Evolutionary conservation across 768 basidiomycete genomes (phyloP).

Genomic region (Leccinum broughii): DNA sequence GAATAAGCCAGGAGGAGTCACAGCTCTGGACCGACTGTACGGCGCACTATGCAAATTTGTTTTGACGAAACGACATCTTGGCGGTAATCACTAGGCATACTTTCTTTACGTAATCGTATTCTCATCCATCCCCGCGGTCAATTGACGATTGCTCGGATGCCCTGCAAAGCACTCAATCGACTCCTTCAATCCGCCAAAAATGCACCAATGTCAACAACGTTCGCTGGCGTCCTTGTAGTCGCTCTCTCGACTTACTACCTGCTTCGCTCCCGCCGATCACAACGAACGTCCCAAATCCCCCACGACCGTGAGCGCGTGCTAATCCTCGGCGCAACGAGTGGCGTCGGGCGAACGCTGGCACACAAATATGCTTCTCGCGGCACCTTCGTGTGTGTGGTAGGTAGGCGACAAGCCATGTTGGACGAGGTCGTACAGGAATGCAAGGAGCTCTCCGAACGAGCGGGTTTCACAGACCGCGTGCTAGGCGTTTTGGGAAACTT

Average conservation of each 20-base stretch:
- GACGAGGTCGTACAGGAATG: constrained; percentile 66
- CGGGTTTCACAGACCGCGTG: constrained; percentile 34
- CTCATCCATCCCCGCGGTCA: too few relatives aligned
- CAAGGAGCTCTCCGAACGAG: constrained; percentile 24
- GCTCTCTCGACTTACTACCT: constrained; percentile 23
- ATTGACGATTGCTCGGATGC: neutral
- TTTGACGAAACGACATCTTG: too few relatives aligned
- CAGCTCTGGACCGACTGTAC: neutral
- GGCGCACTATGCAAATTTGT: too few relatives aligned
- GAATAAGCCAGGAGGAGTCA: neutral
- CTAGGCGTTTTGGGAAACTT: constrained; percentile 64
- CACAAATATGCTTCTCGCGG: constrained; percentile 72
- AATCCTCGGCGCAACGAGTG: constrained; percentile 81
- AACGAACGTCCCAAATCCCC: constrained; percentile 39
- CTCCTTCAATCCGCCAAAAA: constrained; percentile 4
- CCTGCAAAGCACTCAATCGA: constrained; percentile 6
- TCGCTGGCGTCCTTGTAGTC: constrained; percentile 14
- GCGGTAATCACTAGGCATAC: too few relatives aligned
- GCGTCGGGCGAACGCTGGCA: constrained; percentile 75
- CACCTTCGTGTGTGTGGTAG: constrained; percentile 73
- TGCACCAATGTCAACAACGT: constrained; percentile 8
- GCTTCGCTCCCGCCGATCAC: constrained; percentile 15
- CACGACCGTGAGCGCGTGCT: constrained; percentile 67
- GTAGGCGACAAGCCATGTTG: constrained; percentile 56
- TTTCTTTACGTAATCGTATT: neutral